Evolutionary conservation across 2,329 filamentous ascomycete genomes (phyloP), one percentile per base, ranked within the genome.

Genomic region (Claviceps sp.): DNA sequence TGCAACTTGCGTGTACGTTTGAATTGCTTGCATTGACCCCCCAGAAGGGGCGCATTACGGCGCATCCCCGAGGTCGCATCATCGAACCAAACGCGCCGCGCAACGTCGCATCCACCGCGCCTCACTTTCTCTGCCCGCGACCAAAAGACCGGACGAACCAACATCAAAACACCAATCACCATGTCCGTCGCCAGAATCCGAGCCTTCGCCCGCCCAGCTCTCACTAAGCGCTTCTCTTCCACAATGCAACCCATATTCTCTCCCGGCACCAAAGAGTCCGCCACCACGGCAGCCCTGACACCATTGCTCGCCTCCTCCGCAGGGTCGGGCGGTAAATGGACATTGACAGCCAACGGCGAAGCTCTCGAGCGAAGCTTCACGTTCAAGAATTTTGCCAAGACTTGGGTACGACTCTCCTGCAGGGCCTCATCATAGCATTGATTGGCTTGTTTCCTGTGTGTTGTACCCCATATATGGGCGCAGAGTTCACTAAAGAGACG

Each of bases 341-440:
- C 63, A 3, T 60, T 84, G 37, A 67, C 72, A 2, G 61, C 68
- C 1, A 67, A 70, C 45, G 78, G 78, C 9, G 70, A 73, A 51
- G 81, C 76, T 0, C 58, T 85, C 1, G 78, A 84, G 65, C 71
- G 81, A 50, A 71, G 67, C 51, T 83, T 84, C 62, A 77, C 70
- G 60, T 85, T 85, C 61, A 81, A 80, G 67, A 81, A 72, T 1
- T 85, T 84, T 63, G 72, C 75, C 38, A 83, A 79, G 69, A 78
- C 79, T 7, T 84, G 81, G 81, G 79, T 82, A 57, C 55, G 74
- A 34, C 9, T 34, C 30, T 34, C 30, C 30, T 34, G 9, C 30
- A 34, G 30, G 30, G 30, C 3, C 30, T 11, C 30, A 34, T 34
- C 30, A 11, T 34, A 34, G 30, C 30, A 34, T 34, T 11, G 30